Conservation (phyloP, 352 stramenopile species). For the Phytophthora chlamydospora region DNA sequence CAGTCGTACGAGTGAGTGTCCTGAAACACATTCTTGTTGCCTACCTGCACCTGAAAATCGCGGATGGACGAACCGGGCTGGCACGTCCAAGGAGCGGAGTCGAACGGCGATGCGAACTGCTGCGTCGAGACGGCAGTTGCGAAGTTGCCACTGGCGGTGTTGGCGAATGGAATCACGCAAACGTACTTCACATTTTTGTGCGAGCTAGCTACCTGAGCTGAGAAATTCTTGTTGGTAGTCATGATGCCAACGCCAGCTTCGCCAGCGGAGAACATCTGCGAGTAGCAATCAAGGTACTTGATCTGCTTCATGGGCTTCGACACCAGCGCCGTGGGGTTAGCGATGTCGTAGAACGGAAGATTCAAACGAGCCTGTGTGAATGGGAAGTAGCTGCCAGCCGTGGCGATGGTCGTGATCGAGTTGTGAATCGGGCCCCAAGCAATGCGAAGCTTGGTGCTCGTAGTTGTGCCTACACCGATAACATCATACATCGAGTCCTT, state of each 20-base stretch:
- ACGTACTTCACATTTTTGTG: not conserved
- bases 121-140: conserved; percentile 8
- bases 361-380: not conserved
- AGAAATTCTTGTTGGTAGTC: conserved; percentile 5
- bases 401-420: not conserved
- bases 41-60: conserved; percentile 21
- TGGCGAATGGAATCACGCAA: conserved; percentile 2
- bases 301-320: conserved; percentile 31
- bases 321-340: conserved; percentile 25
- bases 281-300: conserved; percentile 28
- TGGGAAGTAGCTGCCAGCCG: not conserved
- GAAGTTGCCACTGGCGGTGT: not conserved
- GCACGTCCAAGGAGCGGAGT: conserved; percentile 29
- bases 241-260: conserved; percentile 24
- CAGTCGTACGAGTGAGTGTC: conserved; percentile 34
- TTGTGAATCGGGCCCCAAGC: not conserved
- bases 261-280: conserved; percentile 25
- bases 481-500: not conserved
- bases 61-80: conserved; percentile 22
- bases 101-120: conserved; percentile 18
- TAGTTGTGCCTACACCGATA: not conserved
- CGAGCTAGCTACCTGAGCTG: conserved; percentile 30
- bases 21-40: conserved; percentile 37
- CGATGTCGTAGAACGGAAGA: conserved; percentile 41
- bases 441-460: not conserved